Evolutionary conservation across 805 yeast species (phyloP).

Genomic region (Kodamaea hsintzibuensis): DNA sequence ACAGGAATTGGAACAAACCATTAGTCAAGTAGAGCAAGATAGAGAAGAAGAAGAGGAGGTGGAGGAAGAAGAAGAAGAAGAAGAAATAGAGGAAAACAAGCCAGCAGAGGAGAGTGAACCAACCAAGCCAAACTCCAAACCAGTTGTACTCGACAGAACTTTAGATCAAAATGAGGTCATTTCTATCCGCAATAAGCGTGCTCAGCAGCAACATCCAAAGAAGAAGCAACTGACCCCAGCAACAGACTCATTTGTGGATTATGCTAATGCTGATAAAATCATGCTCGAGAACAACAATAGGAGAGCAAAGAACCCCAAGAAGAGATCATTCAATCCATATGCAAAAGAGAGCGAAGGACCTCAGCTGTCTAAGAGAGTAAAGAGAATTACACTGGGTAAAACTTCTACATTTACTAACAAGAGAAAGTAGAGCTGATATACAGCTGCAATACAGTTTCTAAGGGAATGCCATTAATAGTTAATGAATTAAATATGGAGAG

Average conservation of each 20-base stretch:
- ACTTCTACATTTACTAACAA: constrained; percentile 33
- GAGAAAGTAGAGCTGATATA: constrained; percentile 5
- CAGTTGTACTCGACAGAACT: neutral
- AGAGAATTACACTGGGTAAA: constrained; percentile 35
- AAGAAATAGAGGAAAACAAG: constrained; percentile 5
- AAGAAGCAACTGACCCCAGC: constrained; percentile 10
- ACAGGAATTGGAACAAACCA: constrained; percentile 13
- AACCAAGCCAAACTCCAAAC: neutral
- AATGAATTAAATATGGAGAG: neutral
- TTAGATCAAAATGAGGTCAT: constrained; percentile 22
- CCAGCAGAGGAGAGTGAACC: constrained; percentile 2
- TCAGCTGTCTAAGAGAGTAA: constrained; percentile 49
- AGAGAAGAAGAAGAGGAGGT: constrained; percentile 14
- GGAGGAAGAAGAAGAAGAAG: constrained; percentile 8
- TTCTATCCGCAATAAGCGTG: constrained; percentile 32
- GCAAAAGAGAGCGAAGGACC: constrained; percentile 52
- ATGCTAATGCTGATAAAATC: constrained; percentile 43
- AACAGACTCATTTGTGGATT: constrained; percentile 41
- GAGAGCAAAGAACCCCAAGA: constrained; percentile 31
- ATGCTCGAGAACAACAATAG: constrained; percentile 26
- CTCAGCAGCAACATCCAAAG: constrained; percentile 10
- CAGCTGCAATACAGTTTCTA: neutral
- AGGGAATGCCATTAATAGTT: neutral
- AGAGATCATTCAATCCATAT: constrained; percentile 61
- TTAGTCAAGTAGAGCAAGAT: constrained; percentile 6